Evolutionary conservation across 2,329 filamentous ascomycete genomes (phyloP).

Genomic region (Sporothrix luriei): DNA sequence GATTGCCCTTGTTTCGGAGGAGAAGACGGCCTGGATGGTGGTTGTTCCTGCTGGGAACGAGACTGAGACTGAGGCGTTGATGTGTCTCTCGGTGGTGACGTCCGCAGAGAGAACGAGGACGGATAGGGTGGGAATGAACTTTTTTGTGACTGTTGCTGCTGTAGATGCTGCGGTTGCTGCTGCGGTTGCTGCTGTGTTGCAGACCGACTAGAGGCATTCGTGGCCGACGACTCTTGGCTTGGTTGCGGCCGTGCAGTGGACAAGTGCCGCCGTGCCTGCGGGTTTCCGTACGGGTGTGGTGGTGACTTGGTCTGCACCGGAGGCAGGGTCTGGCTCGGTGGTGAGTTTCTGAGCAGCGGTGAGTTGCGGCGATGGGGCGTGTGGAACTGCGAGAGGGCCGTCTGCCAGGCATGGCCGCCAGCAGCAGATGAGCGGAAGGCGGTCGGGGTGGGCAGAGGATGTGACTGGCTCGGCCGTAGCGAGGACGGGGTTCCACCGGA

Average conservation of each 20-base stretch:
- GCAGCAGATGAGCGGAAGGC: background rate
- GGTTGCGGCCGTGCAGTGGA: background rate
- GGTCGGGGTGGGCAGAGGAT: background rate
- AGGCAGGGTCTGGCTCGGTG: slow-evolving; percentile 16
- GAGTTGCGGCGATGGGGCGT: slow-evolving; percentile 5
- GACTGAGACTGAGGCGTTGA: background rate
- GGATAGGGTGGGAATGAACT: background rate
- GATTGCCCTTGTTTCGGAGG: background rate
- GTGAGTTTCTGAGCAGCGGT: slow-evolving; percentile 10
- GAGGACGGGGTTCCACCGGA: background rate
- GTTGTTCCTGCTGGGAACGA: background rate
- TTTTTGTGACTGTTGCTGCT: background rate
- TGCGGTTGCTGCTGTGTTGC: background rate
- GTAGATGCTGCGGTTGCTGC: no score
- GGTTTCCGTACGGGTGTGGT: background rate
- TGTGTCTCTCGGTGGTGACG: background rate
- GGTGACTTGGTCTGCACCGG: slow-evolving; percentile 21
- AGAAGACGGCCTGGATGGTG: background rate
- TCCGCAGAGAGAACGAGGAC: slow-evolving; percentile 6
- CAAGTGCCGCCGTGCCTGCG: background rate
- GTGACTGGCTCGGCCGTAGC: background rate
- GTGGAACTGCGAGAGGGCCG: background rate
- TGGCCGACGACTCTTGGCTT: background rate
- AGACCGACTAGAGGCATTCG: background rate
- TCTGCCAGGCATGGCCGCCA: background rate